Evolutionary conservation across 73 alveolate genomes (phyloP), one percentile per base, ranked within the genome.

Genomic region (Tetrahymena elliotti): DNA sequence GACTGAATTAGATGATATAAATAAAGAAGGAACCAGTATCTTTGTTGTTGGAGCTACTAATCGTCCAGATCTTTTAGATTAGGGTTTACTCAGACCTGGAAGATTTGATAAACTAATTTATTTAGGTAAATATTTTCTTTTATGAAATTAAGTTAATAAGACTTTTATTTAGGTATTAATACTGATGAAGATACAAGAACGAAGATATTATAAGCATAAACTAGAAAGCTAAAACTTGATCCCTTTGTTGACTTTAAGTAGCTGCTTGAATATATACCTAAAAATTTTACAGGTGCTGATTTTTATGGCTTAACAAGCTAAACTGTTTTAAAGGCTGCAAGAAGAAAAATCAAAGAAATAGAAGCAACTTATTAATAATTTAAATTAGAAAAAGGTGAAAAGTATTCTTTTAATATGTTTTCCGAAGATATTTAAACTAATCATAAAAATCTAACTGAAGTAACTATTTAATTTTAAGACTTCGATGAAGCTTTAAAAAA

Each of bases 1-100:
- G 34, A 98, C 98, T 24, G 99, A 98, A 95, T 96, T 98, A 18
- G 99, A 98, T 95, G 84, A 93, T 93, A 68, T 68, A 3, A 68
- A 68, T 68, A 68, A 68, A 68, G 88, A 68, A 68, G 88, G 88
- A 68, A 68, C 88, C 20, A 96, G 94, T 38, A 52, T 97, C 10
- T 98, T 98, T 94, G 97, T 98, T 35, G 98, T 98, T 37, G 99
- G 99, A 68, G 99, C 99, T 11, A 98, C 99, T 0, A 98, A 98
- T 96, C 96, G 99, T 93, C 99, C 99, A 33, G 99, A 98, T 96
- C 93, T 98, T 92, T 95, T 98, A 8, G 99, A 98, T 94, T 83
- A 96, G 6, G 99, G 99, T 7, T 93, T 98, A 20, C 83, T 98
- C 38, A 96, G 99, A 94, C 98, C 99, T 2, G 99, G 99, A 40